Conservation (phyloP, 495 filamentous ascomycete species). For the Hypoxylon lienhwacheense region DNA sequence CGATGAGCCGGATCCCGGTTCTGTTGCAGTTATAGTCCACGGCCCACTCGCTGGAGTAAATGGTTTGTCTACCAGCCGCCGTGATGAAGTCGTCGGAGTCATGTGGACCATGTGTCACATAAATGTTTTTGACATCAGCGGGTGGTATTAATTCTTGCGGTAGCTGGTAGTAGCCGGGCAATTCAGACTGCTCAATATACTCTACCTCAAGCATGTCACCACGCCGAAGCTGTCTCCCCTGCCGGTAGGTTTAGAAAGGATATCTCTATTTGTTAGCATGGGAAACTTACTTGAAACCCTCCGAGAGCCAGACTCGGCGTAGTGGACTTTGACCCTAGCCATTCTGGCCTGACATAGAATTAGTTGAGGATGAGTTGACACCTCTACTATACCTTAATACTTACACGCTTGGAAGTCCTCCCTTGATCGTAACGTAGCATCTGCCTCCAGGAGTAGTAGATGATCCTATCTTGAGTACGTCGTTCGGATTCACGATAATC, state of each 20-base stretch:
- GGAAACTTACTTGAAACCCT: constrained; percentile 40
- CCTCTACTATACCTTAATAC: background rate
- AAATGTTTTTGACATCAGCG: constrained; percentile 49
- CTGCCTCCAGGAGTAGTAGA: constrained; percentile 52
- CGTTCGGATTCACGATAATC: constrained; percentile 51
- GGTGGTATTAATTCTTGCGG: constrained; percentile 20
- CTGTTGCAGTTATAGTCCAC: constrained; percentile 62
- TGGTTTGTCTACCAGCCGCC: constrained; percentile 55
- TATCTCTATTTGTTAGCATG: background rate
- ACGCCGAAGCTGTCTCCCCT: constrained; percentile 56
- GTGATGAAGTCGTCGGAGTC: constrained; percentile 55
- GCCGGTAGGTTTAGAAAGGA: constrained; percentile 36
- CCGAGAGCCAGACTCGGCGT: constrained; percentile 58
- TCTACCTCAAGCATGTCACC: constrained; percentile 52
- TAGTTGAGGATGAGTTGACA: background rate
- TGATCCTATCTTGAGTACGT: constrained; percentile 59
- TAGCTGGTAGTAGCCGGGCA: constrained; percentile 13
- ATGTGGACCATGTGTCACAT: constrained; percentile 61
- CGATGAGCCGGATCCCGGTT: constrained; percentile 59
- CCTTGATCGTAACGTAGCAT: constrained; percentile 60
- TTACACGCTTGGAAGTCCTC: constrained; percentile 56
- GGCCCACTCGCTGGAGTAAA: constrained; percentile 59
- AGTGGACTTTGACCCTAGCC: constrained; percentile 62
- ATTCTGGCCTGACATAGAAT: constrained; percentile 42
- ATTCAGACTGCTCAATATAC: constrained; percentile 23